These are phyloP conservation scores for Phialophora macrospora DNA, from an alignment of 2,329 filamentous ascomycete genomes.

Conservation along the genomic window DNA sequence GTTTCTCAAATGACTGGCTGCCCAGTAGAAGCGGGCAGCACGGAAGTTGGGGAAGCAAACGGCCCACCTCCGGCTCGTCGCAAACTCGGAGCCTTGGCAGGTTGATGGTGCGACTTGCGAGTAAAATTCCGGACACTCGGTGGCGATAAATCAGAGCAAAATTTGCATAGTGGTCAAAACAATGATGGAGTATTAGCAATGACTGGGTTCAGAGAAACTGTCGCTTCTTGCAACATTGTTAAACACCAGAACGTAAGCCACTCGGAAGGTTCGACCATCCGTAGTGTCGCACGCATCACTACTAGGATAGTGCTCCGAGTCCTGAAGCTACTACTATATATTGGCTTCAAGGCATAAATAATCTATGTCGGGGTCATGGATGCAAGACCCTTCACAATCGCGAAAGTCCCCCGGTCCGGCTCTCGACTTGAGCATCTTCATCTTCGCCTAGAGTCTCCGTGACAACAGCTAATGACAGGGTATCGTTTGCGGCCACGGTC, in stretches of 20 bases:
- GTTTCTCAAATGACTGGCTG: slow-evolving; percentile 7
- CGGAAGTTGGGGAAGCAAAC: slow-evolving; percentile 10
- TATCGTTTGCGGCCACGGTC: not conserved
- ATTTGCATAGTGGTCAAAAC: not conserved
- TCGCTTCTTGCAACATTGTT: not conserved
- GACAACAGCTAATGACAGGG: not conserved
- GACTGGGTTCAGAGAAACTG: not conserved
- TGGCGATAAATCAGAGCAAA: not conserved
- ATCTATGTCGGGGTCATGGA: not conserved
- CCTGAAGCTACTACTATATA: not conserved
- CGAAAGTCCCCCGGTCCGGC: too few relatives aligned
- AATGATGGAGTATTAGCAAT: not conserved
- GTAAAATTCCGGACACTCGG: not conserved
- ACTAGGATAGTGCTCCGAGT: not conserved
- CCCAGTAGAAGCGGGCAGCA: slow-evolving; percentile 1
- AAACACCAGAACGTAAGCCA: not conserved
- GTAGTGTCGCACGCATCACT: not conserved
- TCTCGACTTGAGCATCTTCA: not conserved
- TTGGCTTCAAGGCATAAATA: not conserved
- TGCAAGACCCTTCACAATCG: not conserved
- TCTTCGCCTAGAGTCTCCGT: not conserved
- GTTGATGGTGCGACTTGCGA: not conserved
- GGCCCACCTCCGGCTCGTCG: not conserved
- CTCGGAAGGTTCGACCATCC: not conserved
- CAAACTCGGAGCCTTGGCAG: slow-evolving; percentile 7